Evolutionary conservation across 2,329 filamentous ascomycete species (phyloP).

Genomic region (Tetracladium maxilliforme): DNA sequence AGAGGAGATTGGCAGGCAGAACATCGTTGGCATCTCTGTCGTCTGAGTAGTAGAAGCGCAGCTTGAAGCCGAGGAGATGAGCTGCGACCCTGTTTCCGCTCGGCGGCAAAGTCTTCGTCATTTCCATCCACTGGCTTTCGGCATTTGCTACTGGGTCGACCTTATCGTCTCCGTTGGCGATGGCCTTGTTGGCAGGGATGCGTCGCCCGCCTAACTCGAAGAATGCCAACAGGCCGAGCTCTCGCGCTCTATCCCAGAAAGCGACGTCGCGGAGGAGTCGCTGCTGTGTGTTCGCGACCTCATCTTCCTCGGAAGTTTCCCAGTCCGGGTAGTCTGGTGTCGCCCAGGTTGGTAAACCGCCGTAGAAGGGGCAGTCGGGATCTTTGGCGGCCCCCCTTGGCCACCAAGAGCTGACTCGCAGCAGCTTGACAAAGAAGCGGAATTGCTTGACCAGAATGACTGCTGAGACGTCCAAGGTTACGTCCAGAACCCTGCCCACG

Average conservation of each 20-base stretch:
- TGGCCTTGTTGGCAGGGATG: slow-evolving; percentile 22
- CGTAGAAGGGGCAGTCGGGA: slow-evolving; percentile 44
- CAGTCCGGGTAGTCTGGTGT: slow-evolving; percentile 53
- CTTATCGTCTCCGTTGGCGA: slow-evolving; percentile 7
- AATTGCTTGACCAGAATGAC: slow-evolving; percentile 86
- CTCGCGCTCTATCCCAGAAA: slow-evolving; percentile 73
- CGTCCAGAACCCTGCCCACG: slow-evolving; percentile 85
- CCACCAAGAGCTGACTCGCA: slow-evolving; percentile 95
- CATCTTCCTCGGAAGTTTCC: slow-evolving; percentile 54
- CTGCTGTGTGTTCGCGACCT: slow-evolving; percentile 35
- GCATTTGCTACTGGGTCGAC: slow-evolving; percentile 29
- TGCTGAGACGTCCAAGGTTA: slow-evolving; percentile 89
- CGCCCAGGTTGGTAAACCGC: slow-evolving; percentile 75
- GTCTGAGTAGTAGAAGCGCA: slow-evolving; percentile 82
- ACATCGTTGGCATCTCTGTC: slow-evolving; percentile 61
- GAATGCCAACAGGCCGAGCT: slow-evolving; percentile 68
- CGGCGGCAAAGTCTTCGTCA: slow-evolving; percentile 70
- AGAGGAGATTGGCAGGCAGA: slow-evolving; percentile 84
- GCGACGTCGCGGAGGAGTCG: slow-evolving; percentile 51
- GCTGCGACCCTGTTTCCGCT: slow-evolving; percentile 82
- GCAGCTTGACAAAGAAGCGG: slow-evolving; percentile 85
- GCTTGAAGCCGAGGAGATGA: slow-evolving; percentile 90
- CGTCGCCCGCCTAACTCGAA: slow-evolving; percentile 70
- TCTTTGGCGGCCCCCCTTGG: slow-evolving; percentile 37
- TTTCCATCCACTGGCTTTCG: slow-evolving; percentile 60